Evolutionary conservation across 192 early-diverging fungal species (phyloP).

Genomic region (Mortierella claussenii): DNA sequence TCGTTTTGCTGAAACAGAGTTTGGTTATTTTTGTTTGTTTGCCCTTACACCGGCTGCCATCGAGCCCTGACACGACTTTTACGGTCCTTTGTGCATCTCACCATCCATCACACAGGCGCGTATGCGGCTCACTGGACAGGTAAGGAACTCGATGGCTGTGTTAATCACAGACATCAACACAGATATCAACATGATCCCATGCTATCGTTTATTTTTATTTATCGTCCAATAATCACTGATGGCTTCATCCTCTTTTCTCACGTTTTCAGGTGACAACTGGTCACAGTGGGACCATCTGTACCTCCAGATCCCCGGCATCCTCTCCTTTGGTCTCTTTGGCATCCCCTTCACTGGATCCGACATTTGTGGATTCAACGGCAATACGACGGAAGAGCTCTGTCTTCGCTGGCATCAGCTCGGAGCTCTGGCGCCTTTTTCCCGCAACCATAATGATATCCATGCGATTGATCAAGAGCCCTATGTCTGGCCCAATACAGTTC

Average conservation of each 20-base stretch:
- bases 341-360: constrained; percentile 78
- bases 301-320: constrained; percentile 65
- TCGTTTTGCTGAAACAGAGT: no score
- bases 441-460: constrained; percentile 70
- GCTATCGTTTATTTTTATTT: no score
- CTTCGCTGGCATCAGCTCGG: constrained; percentile 74
- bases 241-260: no score
- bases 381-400: constrained; percentile 70
- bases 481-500: constrained; percentile 61
- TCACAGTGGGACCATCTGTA: constrained; percentile 68
- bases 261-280: constrained; percentile 66
- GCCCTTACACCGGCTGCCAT: no score
- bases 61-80: no score
- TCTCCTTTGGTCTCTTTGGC: constrained; percentile 78
- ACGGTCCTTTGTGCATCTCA: no score
- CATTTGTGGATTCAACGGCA: constrained; percentile 74
- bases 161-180: no score
- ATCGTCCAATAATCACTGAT: no score
- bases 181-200: no score
- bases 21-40: no score
- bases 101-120: no score
- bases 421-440: constrained; percentile 69
- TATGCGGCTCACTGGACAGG: constrained; percentile 61
- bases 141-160: no score
- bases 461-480: constrained; percentile 69